A percentile compares a stretch with the other conserved stretches of the same genome.
These are phyloP conservation scores for Candida tallmaniae DNA, from an alignment of 805 yeast genomes.

Conservation along the genomic window DNA sequence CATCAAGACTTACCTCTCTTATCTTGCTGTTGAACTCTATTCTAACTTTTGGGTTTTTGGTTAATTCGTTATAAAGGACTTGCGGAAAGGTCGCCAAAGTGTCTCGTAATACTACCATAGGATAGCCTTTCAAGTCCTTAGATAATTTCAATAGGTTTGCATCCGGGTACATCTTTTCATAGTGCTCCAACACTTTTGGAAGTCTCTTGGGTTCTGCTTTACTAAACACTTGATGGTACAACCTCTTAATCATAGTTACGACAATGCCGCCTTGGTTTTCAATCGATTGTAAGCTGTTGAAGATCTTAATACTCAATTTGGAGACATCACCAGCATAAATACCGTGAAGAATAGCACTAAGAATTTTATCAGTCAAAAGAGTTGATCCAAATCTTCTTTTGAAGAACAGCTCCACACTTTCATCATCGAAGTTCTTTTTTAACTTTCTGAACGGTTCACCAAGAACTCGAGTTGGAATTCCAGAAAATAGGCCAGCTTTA, in stretches of 20 bases:
- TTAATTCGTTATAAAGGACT: conserved; percentile 35
- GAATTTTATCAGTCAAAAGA: conserved; percentile 47
- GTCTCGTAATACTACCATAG: conserved; percentile 54
- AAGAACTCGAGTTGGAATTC: conserved; percentile 40
- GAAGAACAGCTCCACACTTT: conserved; percentile 64
- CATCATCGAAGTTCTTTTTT: conserved; percentile 43
- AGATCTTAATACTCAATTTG: conserved; percentile 58
- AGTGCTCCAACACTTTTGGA: conserved; percentile 24
- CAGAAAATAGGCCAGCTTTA: conserved; percentile 40
- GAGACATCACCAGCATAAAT: conserved; percentile 75
- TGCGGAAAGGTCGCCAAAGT: conserved; percentile 57
- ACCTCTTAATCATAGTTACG: conserved; percentile 37
- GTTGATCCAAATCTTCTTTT: conserved; percentile 62
- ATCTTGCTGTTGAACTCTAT: conserved; percentile 28
- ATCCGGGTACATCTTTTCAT: conserved; percentile 35
- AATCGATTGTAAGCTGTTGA: conserved; percentile 50
- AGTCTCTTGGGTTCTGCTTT: conserved; percentile 2
- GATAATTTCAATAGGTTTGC: conserved; percentile 36
- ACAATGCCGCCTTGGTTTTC: conserved; percentile 56
- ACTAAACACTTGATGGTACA: conserved; percentile 15
- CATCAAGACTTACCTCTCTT: conserved; percentile 14
- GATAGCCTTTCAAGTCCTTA: conserved; percentile 44
- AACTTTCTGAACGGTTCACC: conserved; percentile 47
- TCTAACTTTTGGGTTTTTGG: conserved; percentile 35
- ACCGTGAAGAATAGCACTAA: conserved; percentile 85